These are phyloP conservation scores for Thuja plicata DNA, from an alignment of 83 land plant species.

Conservation along the genomic window DNA sequence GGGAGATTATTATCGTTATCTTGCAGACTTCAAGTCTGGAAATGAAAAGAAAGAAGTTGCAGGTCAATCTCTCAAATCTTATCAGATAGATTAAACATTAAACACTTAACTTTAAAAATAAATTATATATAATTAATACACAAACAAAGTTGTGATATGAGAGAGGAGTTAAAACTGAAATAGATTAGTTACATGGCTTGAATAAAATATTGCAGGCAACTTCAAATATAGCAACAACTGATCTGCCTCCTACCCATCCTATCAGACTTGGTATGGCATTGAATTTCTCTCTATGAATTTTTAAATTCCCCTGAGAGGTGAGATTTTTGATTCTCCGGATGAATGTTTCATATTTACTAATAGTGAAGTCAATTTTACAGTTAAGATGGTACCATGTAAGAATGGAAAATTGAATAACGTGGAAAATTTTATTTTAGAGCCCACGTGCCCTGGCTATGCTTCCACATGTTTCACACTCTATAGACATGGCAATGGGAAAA, in stretches of 20 bases:
- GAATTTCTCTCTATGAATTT: constrained; percentile 50
- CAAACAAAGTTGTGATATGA: too few relatives aligned
- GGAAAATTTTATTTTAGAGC: too few relatives aligned
- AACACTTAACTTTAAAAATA: neutral
- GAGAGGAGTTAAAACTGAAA: neutral
- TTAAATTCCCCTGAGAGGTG: constrained; percentile 46
- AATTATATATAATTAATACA: too few relatives aligned
- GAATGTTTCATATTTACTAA: neutral
- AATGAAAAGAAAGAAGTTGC: constrained; percentile 51
- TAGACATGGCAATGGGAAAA: too few relatives aligned
- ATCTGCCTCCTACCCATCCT: constrained; percentile 49
- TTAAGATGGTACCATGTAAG: too few relatives aligned
- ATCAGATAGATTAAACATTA: constrained; percentile 26
- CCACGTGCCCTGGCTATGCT: too few relatives aligned
- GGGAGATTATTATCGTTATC: constrained; percentile 51
- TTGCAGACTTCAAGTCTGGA: constrained; percentile 26
- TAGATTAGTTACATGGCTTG: neutral
- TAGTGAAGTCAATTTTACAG: too few relatives aligned
- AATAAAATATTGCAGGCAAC: constrained; percentile 34
- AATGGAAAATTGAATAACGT: too few relatives aligned
- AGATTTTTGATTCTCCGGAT: neutral
- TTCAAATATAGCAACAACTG: constrained; percentile 46
- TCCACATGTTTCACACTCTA: too few relatives aligned
- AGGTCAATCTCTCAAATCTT: constrained; percentile 51
- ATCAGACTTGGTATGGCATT: constrained; percentile 51